Conservation (phyloP, 83 land plant genomes). For the Thuja plicata region DNA sequence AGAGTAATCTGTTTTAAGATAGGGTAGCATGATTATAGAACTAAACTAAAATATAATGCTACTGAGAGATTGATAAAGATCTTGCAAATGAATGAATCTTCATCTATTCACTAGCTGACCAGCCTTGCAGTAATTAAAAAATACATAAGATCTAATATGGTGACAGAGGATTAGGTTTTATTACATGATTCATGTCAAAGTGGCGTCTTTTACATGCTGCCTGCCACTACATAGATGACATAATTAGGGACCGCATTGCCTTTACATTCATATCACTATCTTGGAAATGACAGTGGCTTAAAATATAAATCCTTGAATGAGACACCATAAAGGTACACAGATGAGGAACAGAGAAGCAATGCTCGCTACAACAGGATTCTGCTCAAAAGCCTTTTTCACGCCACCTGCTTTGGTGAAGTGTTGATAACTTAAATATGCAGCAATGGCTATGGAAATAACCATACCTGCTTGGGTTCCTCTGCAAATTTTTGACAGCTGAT, state of each 20-base stretch:
- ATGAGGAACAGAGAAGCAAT: slow-evolving; percentile 40
- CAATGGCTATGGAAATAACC: slow-evolving; percentile 42
- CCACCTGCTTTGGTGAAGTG: slow-evolving; percentile 58
- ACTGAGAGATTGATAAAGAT: too few relatives aligned
- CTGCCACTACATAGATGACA: background rate
- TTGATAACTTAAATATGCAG: slow-evolving; percentile 57
- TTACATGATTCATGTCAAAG: background rate
- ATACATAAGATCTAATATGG: background rate
- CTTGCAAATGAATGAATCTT: too few relatives aligned
- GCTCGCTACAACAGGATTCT: slow-evolving; percentile 48
- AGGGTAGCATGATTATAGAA: background rate
- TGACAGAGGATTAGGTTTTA: background rate
- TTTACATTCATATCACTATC: background rate
- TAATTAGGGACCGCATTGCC: background rate
- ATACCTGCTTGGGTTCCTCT: slow-evolving; percentile 57
- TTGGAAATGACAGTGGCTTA: background rate
- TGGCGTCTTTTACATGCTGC: background rate
- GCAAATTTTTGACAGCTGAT: slow-evolving; percentile 11
- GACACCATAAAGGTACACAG: slow-evolving; percentile 25
- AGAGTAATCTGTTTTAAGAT: too few relatives aligned
- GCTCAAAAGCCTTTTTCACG: slow-evolving; percentile 51
- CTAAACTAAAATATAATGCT: too few relatives aligned
- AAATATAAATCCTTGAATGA: slow-evolving; percentile 10
- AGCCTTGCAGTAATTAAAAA: background rate
- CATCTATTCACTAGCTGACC: background rate